Conservation (phyloP, 2,329 filamentous ascomycete genomes). For the Colletotrichum melonis region DNA sequence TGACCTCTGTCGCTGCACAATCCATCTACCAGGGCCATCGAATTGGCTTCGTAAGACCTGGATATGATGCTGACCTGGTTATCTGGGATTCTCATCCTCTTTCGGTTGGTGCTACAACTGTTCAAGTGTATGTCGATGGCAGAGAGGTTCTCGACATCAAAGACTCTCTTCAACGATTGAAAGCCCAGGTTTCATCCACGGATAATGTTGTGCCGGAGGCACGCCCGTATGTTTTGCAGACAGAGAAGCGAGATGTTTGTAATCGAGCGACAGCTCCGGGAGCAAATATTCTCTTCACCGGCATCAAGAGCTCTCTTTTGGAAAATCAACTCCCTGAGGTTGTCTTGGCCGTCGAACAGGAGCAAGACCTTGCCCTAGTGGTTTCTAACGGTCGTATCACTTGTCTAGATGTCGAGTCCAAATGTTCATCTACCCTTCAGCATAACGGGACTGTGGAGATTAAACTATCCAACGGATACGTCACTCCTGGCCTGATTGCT, state of each 20-base stretch:
- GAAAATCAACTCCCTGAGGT: background rate
- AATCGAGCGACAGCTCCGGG: background rate
- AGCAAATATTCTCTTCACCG: background rate
- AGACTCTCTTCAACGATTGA: background rate
- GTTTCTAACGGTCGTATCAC: background rate
- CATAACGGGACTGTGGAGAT: slow-evolving; percentile 39
- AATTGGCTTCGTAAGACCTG: slow-evolving; percentile 54
- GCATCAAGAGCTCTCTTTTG: background rate
- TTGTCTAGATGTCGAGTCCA: background rate
- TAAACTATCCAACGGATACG: slow-evolving; percentile 55
- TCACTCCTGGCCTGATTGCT: slow-evolving; percentile 60
- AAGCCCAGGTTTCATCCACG: background rate
- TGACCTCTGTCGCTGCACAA: slow-evolving; percentile 57
- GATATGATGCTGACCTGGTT: slow-evolving; percentile 62
- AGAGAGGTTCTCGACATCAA: slow-evolving; percentile 23
- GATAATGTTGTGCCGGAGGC: background rate
- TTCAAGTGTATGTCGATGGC: slow-evolving; percentile 61
- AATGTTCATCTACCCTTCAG: background rate
- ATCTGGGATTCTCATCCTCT: slow-evolving; percentile 61
- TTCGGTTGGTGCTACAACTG: slow-evolving; percentile 53
- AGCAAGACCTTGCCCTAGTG: background rate
- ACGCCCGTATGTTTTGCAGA: background rate
- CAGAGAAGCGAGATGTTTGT: background rate
- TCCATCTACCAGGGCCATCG: slow-evolving; percentile 54
- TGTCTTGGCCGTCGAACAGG: too few relatives aligned